A percentile compares a stretch with the other conserved stretches of the same genome.
Conservation (phyloP, 768 basidiomycete genomes). For the Mycena filopes region DNA sequence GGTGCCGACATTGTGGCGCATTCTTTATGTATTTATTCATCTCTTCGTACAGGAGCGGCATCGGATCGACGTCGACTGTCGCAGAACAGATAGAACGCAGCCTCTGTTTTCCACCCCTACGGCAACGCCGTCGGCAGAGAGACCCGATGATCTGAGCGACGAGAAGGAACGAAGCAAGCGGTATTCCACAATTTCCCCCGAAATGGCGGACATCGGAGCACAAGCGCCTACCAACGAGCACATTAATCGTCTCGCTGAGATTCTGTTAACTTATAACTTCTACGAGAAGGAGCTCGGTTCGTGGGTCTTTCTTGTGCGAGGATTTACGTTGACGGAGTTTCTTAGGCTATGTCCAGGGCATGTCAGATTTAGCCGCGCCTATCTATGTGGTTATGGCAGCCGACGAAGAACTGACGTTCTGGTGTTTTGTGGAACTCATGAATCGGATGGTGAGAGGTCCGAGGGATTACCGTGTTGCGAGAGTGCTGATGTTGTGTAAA, state of each 20-base stretch:
- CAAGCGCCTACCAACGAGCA: slow-evolving; percentile 93
- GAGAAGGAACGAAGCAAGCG: slow-evolving; percentile 67
- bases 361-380: slow-evolving; percentile 96
- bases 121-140: slow-evolving; percentile 40
- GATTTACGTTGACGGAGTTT: slow-evolving; percentile 9
- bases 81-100: slow-evolving; percentile 95
- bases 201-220: slow-evolving; percentile 78
- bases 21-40: slow-evolving; percentile 14
- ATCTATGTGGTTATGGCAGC: slow-evolving; percentile 91
- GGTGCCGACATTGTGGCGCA: slow-evolving; percentile 48
- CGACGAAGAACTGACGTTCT: slow-evolving; percentile 92
- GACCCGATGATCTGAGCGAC: slow-evolving; percentile 49
- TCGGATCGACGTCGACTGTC: slow-evolving; percentile 96
- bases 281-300: slow-evolving; percentile 88
- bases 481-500: slow-evolving; percentile 41
- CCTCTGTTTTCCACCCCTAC: slow-evolving; percentile 76
- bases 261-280: slow-evolving; percentile 92
- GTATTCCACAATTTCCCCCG: slow-evolving; percentile 81
- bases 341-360: slow-evolving; percentile 95
- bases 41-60: slow-evolving; percentile 73
- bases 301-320: slow-evolving; percentile 40
- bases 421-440: slow-evolving; percentile 97
- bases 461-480: neutral
- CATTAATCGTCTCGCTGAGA: slow-evolving; percentile 85
- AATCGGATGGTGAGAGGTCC: slow-evolving; percentile 81